Evolutionary conservation across 2,329 filamentous ascomycete genomes (phyloP).

Genomic region (Didymella segeticola): DNA sequence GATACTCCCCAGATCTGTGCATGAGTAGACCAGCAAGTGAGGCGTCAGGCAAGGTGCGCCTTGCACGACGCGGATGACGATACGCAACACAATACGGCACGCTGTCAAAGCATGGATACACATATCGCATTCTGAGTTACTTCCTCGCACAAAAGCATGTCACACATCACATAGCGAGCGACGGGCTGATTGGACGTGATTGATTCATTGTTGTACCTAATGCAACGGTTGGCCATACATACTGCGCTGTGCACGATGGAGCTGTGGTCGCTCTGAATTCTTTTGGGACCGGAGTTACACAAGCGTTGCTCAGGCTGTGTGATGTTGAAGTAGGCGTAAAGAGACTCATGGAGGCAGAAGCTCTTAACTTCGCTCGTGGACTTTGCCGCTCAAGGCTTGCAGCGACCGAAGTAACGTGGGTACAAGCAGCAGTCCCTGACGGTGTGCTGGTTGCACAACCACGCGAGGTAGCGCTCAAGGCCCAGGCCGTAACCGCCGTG

Average conservation of each 20-base stretch:
- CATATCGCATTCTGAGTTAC: conserved; percentile 5
- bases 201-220: conserved; percentile 20
- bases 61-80: background rate
- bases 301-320: background rate
- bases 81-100: background rate
- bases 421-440: conserved; percentile 76
- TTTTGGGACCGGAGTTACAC: background rate
- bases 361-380: background rate
- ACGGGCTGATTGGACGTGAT: conserved; percentile 18
- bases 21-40: background rate
- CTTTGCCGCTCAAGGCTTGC: conserved; percentile 67
- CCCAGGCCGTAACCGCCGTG: conserved; percentile 95
- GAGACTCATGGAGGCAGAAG: background rate
- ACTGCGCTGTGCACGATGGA: background rate
- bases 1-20: too few species aligned
- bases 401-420: conserved; percentile 80
- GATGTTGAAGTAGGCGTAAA: background rate
- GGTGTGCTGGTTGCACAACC: conserved; percentile 71
- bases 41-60: background rate
- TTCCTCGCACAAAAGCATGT: background rate
- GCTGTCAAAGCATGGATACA: conserved; percentile 6
- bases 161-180: background rate
- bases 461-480: conserved; percentile 78
- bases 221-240: conserved; percentile 6
- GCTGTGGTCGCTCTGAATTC: background rate